These are phyloP conservation scores for Phialophora chinensis DNA, from an alignment of 2,329 filamentous ascomycete species.

Conservation along the genomic window DNA sequence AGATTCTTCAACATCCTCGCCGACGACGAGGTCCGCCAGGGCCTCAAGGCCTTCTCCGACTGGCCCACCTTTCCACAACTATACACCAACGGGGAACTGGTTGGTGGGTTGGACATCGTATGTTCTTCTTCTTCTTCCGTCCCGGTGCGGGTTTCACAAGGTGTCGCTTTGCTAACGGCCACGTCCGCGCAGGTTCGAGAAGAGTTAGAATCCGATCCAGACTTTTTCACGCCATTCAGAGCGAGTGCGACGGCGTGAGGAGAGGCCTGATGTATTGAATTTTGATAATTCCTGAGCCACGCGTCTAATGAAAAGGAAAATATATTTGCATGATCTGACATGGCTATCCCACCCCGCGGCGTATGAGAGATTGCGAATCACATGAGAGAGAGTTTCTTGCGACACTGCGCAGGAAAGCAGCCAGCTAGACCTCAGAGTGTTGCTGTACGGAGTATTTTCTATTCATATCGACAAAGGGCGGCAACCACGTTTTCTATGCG, in stretches of 20 bases:
- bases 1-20: constrained; percentile 98
- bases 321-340: not conserved
- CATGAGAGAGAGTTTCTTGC: not conserved
- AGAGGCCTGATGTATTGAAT: not conserved
- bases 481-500: not conserved
- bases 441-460: not conserved
- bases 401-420: not conserved
- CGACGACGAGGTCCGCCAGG: constrained; percentile 95
- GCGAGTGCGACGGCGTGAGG: constrained; percentile 46
- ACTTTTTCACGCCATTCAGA: constrained; percentile 78
- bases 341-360: not conserved
- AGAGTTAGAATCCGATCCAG: constrained; percentile 80
- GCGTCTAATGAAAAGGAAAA: not conserved
- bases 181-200: constrained; percentile 75
- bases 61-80: constrained; percentile 98
- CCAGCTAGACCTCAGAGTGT: not conserved
- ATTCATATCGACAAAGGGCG: not conserved
- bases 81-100: constrained; percentile 87
- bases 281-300: not conserved
- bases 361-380: not conserved
- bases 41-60: constrained; percentile 95
- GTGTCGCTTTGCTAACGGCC: constrained; percentile 10
- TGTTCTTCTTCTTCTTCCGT: constrained; percentile 52
- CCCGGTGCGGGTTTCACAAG: no score
- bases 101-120: constrained; percentile 95